Base-by-base conservation (phyloP, 2,329 filamentous ascomycete genomes). In the Epichloe elymi region DNA sequence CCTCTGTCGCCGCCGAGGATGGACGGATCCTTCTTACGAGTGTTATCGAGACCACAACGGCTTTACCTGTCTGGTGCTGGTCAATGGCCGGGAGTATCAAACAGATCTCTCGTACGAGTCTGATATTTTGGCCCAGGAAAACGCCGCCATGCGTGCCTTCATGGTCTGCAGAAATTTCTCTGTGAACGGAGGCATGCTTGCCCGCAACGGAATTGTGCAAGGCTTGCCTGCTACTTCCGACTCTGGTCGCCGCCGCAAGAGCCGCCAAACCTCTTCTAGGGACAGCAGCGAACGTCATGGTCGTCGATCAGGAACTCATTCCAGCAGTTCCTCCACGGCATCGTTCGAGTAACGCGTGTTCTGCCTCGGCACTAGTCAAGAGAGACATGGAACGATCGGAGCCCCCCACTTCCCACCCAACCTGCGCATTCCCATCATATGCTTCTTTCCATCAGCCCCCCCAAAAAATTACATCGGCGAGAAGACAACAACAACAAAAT, bases 131-230 rank as follows among this genome's bases (percentile, higher is more conserved):
- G 91, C 91, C 45, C 87, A 89, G 64, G 90, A 97, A 68, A 93
- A 91, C 61, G 91, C 91, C 26, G 91, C 91, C 54, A 94, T 94
- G 80, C 86, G 89, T 55, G 91, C 91, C 52, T 97, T 95, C 70
- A 91, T 95, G 81, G 93, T 96, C 59, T 96, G 91, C 75, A 85
- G 89, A 57, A 95, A 95, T 75, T 96, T 96, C 71, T 95, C 88
- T 51, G 87, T 94, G 67, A 96, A 95, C 65, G 89, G 94, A 61
- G 91, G 91, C 65, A 95, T 95, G 88, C 73, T 83, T 56, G 80
- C 80, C 55, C 77, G 80, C 57, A 84, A 83, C 61, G 80, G 80
- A 42, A 82, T 83, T 55, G 79, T 84, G 56, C 80, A 84, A 67
- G 80, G 80, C 47, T 72, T 84, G 38, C 80, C 80, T 14, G 77